Evolutionary conservation across 2,329 filamentous ascomycete species (phyloP).

Genomic region (Botrytis hyacinthi): DNA sequence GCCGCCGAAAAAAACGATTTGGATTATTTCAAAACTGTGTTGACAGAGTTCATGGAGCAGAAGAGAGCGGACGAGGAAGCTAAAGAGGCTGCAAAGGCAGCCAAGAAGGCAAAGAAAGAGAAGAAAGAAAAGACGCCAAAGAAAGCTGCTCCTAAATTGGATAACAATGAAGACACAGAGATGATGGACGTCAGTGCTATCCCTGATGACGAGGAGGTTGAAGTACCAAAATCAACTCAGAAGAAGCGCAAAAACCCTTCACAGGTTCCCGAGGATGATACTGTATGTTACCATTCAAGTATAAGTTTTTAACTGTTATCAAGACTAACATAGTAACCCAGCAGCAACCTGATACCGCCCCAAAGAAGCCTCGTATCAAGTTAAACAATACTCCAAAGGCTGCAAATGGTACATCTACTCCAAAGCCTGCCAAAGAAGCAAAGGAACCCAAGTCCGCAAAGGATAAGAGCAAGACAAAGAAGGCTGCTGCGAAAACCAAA

Average conservation of each 20-base stretch:
- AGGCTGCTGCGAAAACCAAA: slow-evolving; percentile 52
- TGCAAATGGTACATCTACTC: slow-evolving; percentile 49
- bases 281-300: slow-evolving; percentile 48
- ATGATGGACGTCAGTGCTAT: slow-evolving; percentile 54
- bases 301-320: neutral
- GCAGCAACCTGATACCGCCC: slow-evolving; percentile 46
- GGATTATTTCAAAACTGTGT: slow-evolving; percentile 77
- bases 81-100: slow-evolving; percentile 48
- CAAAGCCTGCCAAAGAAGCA: slow-evolving; percentile 28
- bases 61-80: slow-evolving; percentile 52
- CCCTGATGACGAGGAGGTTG: slow-evolving; percentile 54
- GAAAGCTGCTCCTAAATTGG: slow-evolving; percentile 48
- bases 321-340: slow-evolving; percentile 5
- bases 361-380: slow-evolving; percentile 67
- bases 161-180: slow-evolving; percentile 56
- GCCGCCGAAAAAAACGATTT: slow-evolving; percentile 77
- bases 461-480: slow-evolving; percentile 46
- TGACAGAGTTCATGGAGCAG: slow-evolving; percentile 67
- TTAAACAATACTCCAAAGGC: slow-evolving; percentile 67
- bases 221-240: slow-evolving; percentile 50
- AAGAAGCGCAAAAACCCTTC: slow-evolving; percentile 83
- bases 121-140: slow-evolving; percentile 44
- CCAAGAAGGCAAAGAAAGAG: slow-evolving; percentile 44
- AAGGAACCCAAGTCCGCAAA: slow-evolving; percentile 43
- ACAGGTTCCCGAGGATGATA: slow-evolving; percentile 56